Evolutionary conservation across 169 alveolate genomes (phyloP).

Genomic region (Eimeria falciformis): DNA sequence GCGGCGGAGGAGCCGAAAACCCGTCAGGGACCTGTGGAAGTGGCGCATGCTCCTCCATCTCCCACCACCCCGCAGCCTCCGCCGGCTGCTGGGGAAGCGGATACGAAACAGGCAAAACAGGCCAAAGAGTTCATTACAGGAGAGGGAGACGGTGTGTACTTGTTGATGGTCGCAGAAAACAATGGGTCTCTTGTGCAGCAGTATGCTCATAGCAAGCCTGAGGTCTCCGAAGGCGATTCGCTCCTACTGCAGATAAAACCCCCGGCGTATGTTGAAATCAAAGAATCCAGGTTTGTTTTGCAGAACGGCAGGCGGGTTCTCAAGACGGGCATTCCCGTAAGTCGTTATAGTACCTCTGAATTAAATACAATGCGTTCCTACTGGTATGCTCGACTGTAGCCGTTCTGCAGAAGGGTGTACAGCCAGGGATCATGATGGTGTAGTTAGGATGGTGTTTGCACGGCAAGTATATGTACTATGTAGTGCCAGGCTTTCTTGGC

Average conservation of each 20-base stretch:
- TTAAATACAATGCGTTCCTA: no score
- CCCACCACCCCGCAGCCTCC: neutral
- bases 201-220: conserved; percentile 29
- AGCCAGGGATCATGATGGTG: no score
- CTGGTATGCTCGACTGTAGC: neutral
- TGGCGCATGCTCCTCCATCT: neutral
- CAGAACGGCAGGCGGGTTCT: conserved; percentile 59
- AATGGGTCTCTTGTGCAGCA: conserved; percentile 64
- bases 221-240: conserved; percentile 24
- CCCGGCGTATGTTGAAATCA: conserved; percentile 33
- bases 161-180: conserved; percentile 23
- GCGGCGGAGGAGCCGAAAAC: conserved; percentile 56
- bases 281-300: conserved; percentile 49
- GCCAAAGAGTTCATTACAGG: conserved; percentile 59
- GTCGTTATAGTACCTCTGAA: neutral
- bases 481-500: neutral
- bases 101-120: neutral
- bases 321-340: conserved; percentile 38
- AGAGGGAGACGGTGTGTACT: conserved; percentile 67
- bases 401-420: neutral
- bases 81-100: neutral
- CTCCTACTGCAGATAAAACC: conserved; percentile 46
- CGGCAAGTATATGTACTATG: neutral
- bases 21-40: conserved; percentile 57
- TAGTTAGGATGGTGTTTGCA: no score